These are phyloP conservation scores for Casuarina cunninghamiana DNA, from an alignment of 306 rosid species.

Conservation along the genomic window DNA sequence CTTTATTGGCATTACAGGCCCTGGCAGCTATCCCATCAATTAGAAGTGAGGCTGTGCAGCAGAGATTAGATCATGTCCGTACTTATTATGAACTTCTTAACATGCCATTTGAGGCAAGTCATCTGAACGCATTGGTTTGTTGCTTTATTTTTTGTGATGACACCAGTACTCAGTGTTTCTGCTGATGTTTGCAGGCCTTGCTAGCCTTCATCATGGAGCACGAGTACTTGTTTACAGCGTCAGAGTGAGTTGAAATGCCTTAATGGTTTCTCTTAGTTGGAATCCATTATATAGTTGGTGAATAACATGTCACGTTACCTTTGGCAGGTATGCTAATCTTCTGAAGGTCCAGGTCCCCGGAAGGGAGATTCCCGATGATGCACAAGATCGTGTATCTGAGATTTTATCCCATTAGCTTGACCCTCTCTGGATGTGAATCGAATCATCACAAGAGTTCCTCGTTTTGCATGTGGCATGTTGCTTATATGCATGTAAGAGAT, in stretches of 20 bases:
- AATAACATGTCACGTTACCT: conserved; percentile 29
- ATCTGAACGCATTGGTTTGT: conserved; percentile 7
- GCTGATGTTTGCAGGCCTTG: conserved; percentile 68
- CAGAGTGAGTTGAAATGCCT: conserved; percentile 65
- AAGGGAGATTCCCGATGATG: conserved; percentile 84
- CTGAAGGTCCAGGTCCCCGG: conserved; percentile 90
- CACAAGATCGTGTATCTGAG: conserved; percentile 67
- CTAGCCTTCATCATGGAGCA: conserved; percentile 95
- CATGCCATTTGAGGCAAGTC: conserved; percentile 98
- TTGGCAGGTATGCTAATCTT: conserved; percentile 76
- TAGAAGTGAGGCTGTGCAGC: conserved; percentile 78
- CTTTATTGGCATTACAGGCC: conserved; percentile 61
- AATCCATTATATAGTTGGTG: conserved; percentile 15
- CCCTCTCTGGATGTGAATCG: conserved; percentile 22
- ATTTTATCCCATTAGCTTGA: conserved; percentile 55
- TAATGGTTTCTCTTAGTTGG: conserved; percentile 8
- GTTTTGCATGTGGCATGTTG: conserved; percentile 22
- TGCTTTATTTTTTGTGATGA: conserved; percentile 18
- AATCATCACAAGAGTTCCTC: conserved; percentile 11
- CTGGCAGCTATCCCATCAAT: conserved; percentile 92
- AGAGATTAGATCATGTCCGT: conserved; percentile 90
- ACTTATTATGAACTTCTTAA: conserved; percentile 91
- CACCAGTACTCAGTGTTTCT: conserved; percentile 25
- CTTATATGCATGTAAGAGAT: conserved; percentile 21
- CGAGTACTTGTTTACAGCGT: conserved; percentile 61